Evolutionary conservation across 257 asterid genomes (phyloP).

Genomic region (Solanum peruvianum): DNA sequence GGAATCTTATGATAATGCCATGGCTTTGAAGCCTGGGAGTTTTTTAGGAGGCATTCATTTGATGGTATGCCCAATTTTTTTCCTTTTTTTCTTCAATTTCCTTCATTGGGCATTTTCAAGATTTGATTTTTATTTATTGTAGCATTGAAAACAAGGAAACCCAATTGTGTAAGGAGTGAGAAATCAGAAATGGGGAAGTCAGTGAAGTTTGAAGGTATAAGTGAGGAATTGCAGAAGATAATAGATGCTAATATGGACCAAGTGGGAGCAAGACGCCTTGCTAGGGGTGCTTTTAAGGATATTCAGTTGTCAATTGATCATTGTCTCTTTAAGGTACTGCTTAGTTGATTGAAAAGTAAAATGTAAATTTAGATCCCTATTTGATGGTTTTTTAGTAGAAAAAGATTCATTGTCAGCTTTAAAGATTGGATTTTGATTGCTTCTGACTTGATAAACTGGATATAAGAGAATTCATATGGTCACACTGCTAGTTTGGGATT

Average conservation of each 20-base stretch:
- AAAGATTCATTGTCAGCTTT: neutral
- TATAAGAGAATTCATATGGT: neutral
- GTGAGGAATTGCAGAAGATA: slow-evolving; percentile 2
- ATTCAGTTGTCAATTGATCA: slow-evolving; percentile 14
- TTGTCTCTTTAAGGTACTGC: slow-evolving; percentile 8
- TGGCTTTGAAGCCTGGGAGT: neutral
- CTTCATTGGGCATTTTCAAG: neutral
- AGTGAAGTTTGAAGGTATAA: slow-evolving; percentile 2
- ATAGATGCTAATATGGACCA: slow-evolving; percentile 9
- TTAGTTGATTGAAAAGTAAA: neutral
- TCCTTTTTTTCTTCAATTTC: neutral
- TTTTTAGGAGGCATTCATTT: neutral
- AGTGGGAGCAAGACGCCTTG: slow-evolving; percentile 7
- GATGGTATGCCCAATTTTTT: neutral
- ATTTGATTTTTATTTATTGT: neutral
- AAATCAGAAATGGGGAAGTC: slow-evolving; percentile 3
- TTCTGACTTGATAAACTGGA: neutral
- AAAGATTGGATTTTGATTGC: neutral
- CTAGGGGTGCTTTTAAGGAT: slow-evolving; percentile 12
- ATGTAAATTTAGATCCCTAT: neutral
- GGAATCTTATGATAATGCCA: neutral
- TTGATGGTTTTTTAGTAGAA: neutral
- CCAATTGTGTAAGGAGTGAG: neutral
- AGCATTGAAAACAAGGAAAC: neutral
- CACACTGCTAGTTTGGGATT: neutral